Evolutionary conservation across 768 basidiomycete genomes (phyloP).

Genomic region (Mycena vulgaris): DNA sequence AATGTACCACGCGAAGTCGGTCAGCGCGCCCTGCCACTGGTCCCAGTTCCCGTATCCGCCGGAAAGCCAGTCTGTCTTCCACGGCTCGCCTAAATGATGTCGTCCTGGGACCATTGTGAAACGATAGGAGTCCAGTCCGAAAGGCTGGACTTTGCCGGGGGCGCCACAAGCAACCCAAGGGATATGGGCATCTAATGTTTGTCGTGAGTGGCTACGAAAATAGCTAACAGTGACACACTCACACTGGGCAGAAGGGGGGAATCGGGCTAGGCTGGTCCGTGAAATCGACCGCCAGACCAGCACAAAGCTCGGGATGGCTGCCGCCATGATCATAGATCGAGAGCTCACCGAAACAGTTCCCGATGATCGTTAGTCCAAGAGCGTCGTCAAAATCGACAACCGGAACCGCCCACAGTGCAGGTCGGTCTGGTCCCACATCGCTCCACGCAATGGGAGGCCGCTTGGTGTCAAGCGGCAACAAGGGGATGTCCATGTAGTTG

Average conservation of each 20-base stretch:
- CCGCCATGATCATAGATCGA: conserved; percentile 29
- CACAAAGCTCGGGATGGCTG: not conserved
- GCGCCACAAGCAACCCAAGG: too few relatives aligned
- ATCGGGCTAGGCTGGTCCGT: not conserved
- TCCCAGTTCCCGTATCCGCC: not conserved
- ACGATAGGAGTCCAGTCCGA: not conserved
- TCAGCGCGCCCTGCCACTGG: conserved; percentile 5
- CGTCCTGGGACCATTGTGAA: conserved; percentile 3
- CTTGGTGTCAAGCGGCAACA: not conserved
- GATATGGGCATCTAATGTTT: not conserved
- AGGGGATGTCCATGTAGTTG: not conserved
- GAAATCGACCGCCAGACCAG: not conserved
- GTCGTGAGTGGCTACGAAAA: not conserved
- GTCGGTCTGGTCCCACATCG: not conserved
- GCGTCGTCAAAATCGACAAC: conserved; percentile 31
- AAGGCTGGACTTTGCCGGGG: too few relatives aligned
- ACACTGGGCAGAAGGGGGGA: not conserved
- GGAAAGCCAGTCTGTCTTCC: conserved; percentile 2
- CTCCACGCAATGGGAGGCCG: not conserved
- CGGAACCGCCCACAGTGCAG: conserved; percentile 29
- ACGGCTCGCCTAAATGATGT: not conserved
- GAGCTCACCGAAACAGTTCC: conserved; percentile 35
- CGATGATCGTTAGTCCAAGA: conserved; percentile 29
- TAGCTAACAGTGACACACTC: not conserved
- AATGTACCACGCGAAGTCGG: conserved; percentile 20